Base-by-base conservation (phyloP, 345 rosid genomes). In the Salix dunnii region DNA sequence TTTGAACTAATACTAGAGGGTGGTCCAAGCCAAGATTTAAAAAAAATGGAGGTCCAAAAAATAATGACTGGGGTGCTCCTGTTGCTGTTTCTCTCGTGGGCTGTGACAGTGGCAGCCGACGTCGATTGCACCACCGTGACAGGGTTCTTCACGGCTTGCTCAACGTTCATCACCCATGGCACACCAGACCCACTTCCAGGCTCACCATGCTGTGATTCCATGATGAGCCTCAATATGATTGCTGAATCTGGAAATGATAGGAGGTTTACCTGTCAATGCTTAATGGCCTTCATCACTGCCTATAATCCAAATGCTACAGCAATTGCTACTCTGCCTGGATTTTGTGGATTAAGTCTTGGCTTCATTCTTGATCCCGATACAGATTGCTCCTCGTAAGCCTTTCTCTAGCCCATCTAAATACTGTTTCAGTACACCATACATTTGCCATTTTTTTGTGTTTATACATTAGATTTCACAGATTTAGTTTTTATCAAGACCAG, bases 291-390 rank as follows among this genome's bases (percentile, higher is more conserved):
- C n/a, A 38, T 70, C 17, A 67, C 74, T 21, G 55, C 85, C 53
- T 84, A 87, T 72, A 85, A 70, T 43, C 77, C 91, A 0, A 87
- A 91, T 30, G 90, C 94, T 79, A 87, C 96, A 1, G 88, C 89
- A 16, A 87, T 92, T 23, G 89, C 97, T 33, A 89, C 91, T 18
- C 68, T 91, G 64, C 91, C 97, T 0, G 97, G 97, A 71, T 82
- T 95, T 74, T 95, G 97, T 30, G 97, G 94, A 1, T 82, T 89
- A 48, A 69, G 82, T 36, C 78, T 95, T 33, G 94, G 97, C 76
- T 91, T 92, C 86, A 77, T 75, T 70, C 79, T 95, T 62, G 85
- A 82, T 46, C 96, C 96, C 10, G 87, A 85, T 68, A 88, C 91
- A 20, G 90, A 94, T 21, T 94, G 95, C 90, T 74, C 80, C 79